Base-by-base conservation (phyloP, 306 rosid species). In the Castanea sativa region DNA sequence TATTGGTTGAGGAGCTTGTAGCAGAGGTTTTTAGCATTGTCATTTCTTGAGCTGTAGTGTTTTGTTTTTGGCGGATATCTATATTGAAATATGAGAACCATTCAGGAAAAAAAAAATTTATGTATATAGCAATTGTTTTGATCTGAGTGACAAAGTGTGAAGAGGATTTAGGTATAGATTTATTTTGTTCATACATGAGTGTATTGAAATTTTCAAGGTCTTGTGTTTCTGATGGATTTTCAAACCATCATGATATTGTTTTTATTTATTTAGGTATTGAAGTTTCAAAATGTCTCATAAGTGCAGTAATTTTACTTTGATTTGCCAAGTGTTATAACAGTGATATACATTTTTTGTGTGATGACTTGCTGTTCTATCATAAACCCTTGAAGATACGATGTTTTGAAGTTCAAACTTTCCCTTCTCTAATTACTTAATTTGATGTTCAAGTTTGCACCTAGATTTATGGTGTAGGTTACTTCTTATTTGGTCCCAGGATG, bases 1-100 rank as follows among this genome's bases (percentile, higher is more conserved):
- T 83, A 51, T 87, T 91, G 82, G 49, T 89, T 29, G 90, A 88
- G 71, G 97, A 91, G 81, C 94, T 96, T 67, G 82, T 77, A 33
- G 74, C 80, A 6, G 97, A 92, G 89, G 68, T 92, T 61, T 79
- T 83, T 86, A 79, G 89, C 76, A 58, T 57, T 72, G 74, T 82
- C 75, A 65, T 55, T 64, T 84, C 81, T 81, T 82, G 76, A 89
- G 55, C 18, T 74, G 14, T 45, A 55, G 27, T 67, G 41, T 74
- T 76, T 71, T 83, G 76, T 56, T 69, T 73, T 80, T 52, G n/a
- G 75, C 53, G 35, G 76, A 73, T 79, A 79, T 79, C 72, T 75
- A 38, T 19, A 68, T 77, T 13, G 19, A 41, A 41, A 49, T 25
- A 56, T 43, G 55, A 38, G 51, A 49, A 3, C 53, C 0, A 12